phyloP scores from a whole-genome alignment of 208 protist species.

The Acanthamoeba castellanii region DNA sequence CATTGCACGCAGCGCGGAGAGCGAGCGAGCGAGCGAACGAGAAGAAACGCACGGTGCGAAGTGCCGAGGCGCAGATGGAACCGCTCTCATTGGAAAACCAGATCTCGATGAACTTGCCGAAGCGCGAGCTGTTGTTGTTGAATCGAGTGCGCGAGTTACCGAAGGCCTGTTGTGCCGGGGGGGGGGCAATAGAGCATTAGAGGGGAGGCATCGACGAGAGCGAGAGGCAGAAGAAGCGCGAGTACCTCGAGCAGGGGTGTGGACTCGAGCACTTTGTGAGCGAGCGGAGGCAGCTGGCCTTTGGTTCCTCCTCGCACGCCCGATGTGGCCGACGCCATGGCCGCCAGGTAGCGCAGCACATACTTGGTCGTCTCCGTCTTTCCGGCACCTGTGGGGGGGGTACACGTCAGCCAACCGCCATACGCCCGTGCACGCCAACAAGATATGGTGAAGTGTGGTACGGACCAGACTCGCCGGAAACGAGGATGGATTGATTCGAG shows the following conservation, averaged over 20 bases:
- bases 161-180: constrained; percentile 70
- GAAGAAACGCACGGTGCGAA: constrained; percentile 8
- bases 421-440: not conserved
- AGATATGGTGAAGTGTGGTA: constrained; percentile 83
- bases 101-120: constrained; percentile 89
- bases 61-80: constrained; percentile 25
- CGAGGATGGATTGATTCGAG: constrained; percentile 83
- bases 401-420: too few relatives aligned
- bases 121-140: constrained; percentile 89
- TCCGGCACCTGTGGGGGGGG: constrained; percentile 61
- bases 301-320: not conserved
- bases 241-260: constrained; percentile 70
- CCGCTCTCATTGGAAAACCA: not conserved
- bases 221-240: not conserved
- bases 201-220: too few relatives aligned
- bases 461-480: constrained; percentile 78
- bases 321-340: constrained; percentile 22
- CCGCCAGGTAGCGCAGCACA: constrained; percentile 76
- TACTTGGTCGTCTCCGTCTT: constrained; percentile 85
- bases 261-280: constrained; percentile 62
- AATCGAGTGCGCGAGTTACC: constrained; percentile 87
- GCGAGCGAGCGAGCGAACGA: too few relatives aligned
- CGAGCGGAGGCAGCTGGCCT: not conserved
- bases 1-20: too few relatives aligned
- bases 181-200: too few relatives aligned